Percentiles rank a stretch among this genome's conserved stretches.
Conservation (phyloP, 768 basidiomycete species). For the Lentinula boryana region DNA sequence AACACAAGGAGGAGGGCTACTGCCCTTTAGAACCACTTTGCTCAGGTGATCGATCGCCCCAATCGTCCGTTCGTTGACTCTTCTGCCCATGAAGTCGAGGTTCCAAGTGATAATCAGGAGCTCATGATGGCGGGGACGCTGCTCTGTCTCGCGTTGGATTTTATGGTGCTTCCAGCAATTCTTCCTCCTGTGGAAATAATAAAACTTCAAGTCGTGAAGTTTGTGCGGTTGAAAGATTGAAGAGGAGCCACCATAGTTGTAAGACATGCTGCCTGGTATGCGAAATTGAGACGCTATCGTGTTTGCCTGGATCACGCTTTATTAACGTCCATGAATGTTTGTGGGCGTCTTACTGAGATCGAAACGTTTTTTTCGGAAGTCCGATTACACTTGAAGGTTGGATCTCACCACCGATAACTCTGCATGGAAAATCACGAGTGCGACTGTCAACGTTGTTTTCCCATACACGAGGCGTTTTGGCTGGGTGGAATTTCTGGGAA, state of each 20-base stretch:
- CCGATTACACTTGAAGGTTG: background rate
- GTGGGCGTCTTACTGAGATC: slow-evolving; percentile 3
- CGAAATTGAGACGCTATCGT: background rate
- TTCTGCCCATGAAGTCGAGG: slow-evolving; percentile 40
- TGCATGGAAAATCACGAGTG: background rate
- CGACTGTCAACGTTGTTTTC: background rate
- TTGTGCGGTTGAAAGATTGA: background rate
- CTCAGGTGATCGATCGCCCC: slow-evolving; percentile 51
- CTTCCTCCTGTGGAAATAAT: slow-evolving; percentile 33
- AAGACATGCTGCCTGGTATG: background rate
- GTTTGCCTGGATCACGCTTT: background rate
- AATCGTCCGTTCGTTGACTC: slow-evolving; percentile 36
- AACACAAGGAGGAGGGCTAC: slow-evolving; percentile 50
- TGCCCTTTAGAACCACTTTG: slow-evolving; percentile 39
- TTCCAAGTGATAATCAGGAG: slow-evolving; percentile 68
- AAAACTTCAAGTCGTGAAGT: slow-evolving; percentile 18
- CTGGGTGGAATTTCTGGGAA: background rate
- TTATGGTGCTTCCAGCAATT: slow-evolving; percentile 39
- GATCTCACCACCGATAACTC: slow-evolving; percentile 4
- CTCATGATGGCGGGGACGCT: background rate
- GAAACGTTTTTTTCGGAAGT: background rate
- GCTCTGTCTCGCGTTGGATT: slow-evolving; percentile 7
- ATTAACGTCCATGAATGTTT: background rate
- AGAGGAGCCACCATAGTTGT: slow-evolving; percentile 14
- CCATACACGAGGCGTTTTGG: slow-evolving; percentile 5